Conservation (phyloP, 805 yeast genomes). For the Maudiozyma pseudohumilis region DNA sequence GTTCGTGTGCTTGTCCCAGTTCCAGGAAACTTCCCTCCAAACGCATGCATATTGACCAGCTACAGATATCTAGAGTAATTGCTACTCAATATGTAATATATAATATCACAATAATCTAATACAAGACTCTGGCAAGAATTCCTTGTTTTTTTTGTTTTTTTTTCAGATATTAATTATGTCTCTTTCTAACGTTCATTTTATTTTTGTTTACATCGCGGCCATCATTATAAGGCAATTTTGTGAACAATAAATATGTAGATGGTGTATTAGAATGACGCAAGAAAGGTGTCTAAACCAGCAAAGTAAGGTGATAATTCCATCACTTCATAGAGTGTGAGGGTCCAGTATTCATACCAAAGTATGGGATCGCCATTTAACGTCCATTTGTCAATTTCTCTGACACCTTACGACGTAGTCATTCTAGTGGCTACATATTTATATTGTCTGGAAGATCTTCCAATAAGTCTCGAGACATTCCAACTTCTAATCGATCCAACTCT, state of each 20-base stretch:
- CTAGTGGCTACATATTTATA: constrained; percentile 16
- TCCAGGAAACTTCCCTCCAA: constrained; percentile 75
- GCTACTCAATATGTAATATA: too few species aligned
- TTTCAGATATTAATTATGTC: neutral
- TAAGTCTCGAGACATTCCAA: constrained; percentile 11
- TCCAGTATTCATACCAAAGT: neutral
- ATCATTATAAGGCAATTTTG: too few species aligned
- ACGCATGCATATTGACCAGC: constrained; percentile 63
- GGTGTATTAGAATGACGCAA: too few species aligned
- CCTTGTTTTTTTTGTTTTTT: neutral
- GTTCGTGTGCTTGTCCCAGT: constrained; percentile 72
- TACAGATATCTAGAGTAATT: constrained; percentile 82
- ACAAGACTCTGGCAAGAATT: too few species aligned
- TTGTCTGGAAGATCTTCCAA: constrained; percentile 7
- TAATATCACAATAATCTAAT: too few species aligned
- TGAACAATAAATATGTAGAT: too few species aligned
- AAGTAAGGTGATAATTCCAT: neutral
- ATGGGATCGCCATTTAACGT: neutral
- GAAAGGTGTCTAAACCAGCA: neutral
- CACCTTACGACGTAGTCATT: constrained; percentile 22
- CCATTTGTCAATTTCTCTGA: constrained; percentile 1
- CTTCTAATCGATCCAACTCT: constrained; percentile 16
- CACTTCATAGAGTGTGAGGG: too few species aligned
- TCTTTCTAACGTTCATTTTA: too few species aligned
- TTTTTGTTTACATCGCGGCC: too few species aligned